Evolutionary conservation across 148 eudicot species (phyloP).

Genomic region (Chenopodium formosanum): DNA sequence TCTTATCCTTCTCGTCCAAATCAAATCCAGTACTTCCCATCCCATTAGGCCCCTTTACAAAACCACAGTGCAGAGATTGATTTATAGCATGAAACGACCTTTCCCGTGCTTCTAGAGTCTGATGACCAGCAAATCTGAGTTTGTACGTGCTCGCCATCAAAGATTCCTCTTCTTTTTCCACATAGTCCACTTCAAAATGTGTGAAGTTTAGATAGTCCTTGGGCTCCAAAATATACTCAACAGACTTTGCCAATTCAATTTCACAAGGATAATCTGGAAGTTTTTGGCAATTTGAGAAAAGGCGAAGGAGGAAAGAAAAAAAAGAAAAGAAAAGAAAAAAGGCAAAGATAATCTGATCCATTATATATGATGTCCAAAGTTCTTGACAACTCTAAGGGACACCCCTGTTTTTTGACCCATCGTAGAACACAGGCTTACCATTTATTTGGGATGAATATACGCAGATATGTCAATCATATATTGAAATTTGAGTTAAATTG

Average conservation of each 20-base stretch:
- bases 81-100: slow-evolving; percentile 60
- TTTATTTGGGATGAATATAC: not conserved
- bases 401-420: not conserved
- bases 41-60: slow-evolving; percentile 69
- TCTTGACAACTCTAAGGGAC: not conserved
- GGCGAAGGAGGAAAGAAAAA: not conserved
- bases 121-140: slow-evolving; percentile 90
- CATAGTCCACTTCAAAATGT: slow-evolving; percentile 49
- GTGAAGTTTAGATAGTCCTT: slow-evolving; percentile 54
- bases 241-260: slow-evolving; percentile 58
- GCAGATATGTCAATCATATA: not conserved
- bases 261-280: slow-evolving; percentile 76
- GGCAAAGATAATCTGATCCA: not conserved
- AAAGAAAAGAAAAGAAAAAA: not conserved
- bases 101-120: slow-evolving; percentile 76
- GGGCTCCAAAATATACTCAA: slow-evolving; percentile 64
- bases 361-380: not conserved
- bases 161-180: slow-evolving; percentile 47
- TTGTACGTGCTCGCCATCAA: slow-evolving; percentile 32
- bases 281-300: slow-evolving; percentile 5
- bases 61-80: slow-evolving; percentile 92
- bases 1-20: slow-evolving; percentile 65
- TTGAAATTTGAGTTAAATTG: not conserved
- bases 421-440: not conserved
- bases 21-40: slow-evolving; percentile 71